A percentile compares a stretch with the other conserved stretches of the same genome.
Evolutionary conservation across 805 yeast species (phyloP).

Genomic region (Schwanniomyces vanrijiae): DNA sequence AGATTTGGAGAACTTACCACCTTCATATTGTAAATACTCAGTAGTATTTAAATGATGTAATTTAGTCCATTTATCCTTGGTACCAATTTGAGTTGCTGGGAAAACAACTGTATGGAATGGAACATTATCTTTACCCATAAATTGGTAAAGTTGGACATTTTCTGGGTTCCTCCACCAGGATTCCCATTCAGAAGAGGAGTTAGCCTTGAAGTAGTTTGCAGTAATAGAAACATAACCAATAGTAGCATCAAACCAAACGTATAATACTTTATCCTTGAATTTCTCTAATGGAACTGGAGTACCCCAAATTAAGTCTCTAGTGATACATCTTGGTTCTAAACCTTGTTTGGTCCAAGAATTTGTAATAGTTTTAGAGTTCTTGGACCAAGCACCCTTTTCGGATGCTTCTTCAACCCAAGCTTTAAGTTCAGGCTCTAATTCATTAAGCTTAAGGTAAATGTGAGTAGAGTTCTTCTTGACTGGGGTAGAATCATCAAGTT

Average conservation of each 20-base stretch:
- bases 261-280: conserved; percentile 84
- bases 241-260: conserved; percentile 99
- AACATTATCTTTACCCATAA: conserved; percentile 99
- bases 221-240: conserved; percentile 97
- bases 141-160: conserved; percentile 84
- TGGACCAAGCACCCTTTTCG: conserved; percentile 83
- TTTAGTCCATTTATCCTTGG: conserved; percentile 86
- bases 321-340: conserved; percentile 89
- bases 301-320: conserved; percentile 98
- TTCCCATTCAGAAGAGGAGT: conserved; percentile 57
- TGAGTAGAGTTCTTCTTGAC: conserved; percentile 80
- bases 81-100: conserved; percentile 92
- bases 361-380: conserved; percentile 85
- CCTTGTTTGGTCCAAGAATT: conserved; percentile 94
- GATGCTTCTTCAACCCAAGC: conserved; percentile 73
- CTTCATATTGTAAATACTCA: conserved; percentile 95
- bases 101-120: conserved; percentile 98
- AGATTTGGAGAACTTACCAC: conserved; percentile 97
- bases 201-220: conserved; percentile 67
- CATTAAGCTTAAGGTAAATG: conserved; percentile 78
- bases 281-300: conserved; percentile 93
- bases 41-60: conserved; percentile 90
- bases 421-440: conserved; percentile 72
- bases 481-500: conserved; percentile 83
- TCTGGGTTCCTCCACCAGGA: conserved; percentile 97